Base-by-base conservation (phyloP, 306 rosid genomes). In the Calophaca sinica region DNA sequence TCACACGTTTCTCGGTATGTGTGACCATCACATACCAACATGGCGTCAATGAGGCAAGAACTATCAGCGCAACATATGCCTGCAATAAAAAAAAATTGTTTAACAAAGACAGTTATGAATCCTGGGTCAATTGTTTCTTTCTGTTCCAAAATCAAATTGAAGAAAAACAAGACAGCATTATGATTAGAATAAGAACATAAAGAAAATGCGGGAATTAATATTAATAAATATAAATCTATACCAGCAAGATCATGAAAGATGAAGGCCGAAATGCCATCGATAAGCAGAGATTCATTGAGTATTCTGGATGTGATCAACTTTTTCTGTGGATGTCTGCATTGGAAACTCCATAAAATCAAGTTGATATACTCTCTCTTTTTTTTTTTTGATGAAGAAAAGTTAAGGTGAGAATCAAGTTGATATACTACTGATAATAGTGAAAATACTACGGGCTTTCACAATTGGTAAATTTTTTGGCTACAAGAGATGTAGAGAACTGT, bases 221-320 rank as follows among this genome's bases (percentile, higher is more conserved):
- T 2, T 8, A 15, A 46, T 55, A 38, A 13, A 50, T 6, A 15
- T 57, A 0, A 54, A 57, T 9, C 36, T 3, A 15, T 79, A 75
- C 84, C 80, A 80, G 62, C 4, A 80, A 53, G 59, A 52, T 44
- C 4, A 65, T 11, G 5, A 76, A 36, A 28, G 74, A 80, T 4
- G 84, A 75, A 65, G 75, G 79, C 5, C 82, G 68, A 6, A 70
- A 48, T 9, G 50, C 67, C 79, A 79, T 79, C 41, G 84, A 70
- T 49, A 54, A 68, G 5, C 7, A 33, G 13, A 12, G 60, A 79
- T 70, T 75, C 79, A 75, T 64, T 5, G 73, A 71, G 49, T 76
- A 2, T 51, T 52, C 7, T 67, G 48, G 38, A 50, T 55, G 52
- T 72, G 49, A 59, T 68, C 49, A 53, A 62, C 3, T 35, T 74